These are phyloP conservation scores for Candida glucosophila DNA, from an alignment of 1,139 yeast genomes.

Conservation along the genomic window DNA sequence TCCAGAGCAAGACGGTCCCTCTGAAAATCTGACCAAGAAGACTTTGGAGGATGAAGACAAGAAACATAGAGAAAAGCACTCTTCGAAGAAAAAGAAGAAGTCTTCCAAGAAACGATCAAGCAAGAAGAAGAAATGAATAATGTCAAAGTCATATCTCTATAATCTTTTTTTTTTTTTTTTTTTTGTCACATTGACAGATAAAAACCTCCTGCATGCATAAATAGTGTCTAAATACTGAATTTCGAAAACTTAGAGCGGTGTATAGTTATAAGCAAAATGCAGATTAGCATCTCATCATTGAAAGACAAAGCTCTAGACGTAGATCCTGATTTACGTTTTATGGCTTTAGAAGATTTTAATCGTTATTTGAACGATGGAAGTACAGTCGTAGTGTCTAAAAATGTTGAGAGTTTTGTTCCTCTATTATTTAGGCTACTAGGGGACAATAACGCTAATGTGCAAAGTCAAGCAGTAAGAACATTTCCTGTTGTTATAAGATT, in stretches of 20 bases:
- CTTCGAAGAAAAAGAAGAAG: slow-evolving; percentile 5
- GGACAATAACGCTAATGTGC: slow-evolving; percentile 70
- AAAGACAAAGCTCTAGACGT: slow-evolving; percentile 51
- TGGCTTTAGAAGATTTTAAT: slow-evolving; percentile 77
- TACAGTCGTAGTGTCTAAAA: slow-evolving; percentile 12
- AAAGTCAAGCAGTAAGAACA: slow-evolving; percentile 64
- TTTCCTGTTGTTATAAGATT: slow-evolving; percentile 33
- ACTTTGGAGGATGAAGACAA: slow-evolving; percentile 7
- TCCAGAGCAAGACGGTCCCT: slow-evolving; percentile 5
- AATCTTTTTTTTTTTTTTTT: neutral
- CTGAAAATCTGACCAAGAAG: slow-evolving; percentile 5
- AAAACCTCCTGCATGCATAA: neutral
- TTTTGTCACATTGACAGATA: too few relatives aligned
- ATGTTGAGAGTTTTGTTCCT: slow-evolving; percentile 34
- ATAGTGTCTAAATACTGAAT: slow-evolving; percentile 1
- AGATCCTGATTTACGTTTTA: slow-evolving; percentile 78
- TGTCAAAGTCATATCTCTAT: neutral
- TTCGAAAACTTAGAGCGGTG: too few relatives aligned
- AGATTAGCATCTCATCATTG: slow-evolving; percentile 16
- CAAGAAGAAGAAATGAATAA: neutral
- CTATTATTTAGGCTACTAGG: slow-evolving; percentile 45
- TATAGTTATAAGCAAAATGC: slow-evolving; percentile 10
- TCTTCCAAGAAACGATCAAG: slow-evolving; percentile 2
- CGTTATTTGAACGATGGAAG: slow-evolving; percentile 29
- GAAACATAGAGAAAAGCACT: slow-evolving; percentile 7